Evolutionary conservation across 2,329 filamentous ascomycete species (phyloP), one percentile per base, ranked within the genome.

Genomic region (Fonsecaea multimorphosa): DNA sequence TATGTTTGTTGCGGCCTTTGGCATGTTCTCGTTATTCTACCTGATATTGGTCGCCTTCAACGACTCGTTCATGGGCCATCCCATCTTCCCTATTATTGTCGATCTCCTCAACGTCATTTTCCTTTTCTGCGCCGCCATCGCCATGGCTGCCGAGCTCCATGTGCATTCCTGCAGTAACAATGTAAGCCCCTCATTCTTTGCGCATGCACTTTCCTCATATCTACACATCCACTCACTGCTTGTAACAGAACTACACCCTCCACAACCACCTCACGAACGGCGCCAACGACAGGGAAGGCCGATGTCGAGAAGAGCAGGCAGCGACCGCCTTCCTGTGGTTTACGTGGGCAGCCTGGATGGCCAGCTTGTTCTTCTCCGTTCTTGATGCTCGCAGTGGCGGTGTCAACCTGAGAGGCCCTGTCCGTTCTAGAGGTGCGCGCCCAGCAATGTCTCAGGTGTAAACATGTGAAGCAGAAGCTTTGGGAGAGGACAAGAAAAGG

Each of bases 321-420:
- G 73, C 80, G 1, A 77, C 75, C 24, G 83, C 82, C 0, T 85
- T 85, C 76, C 75, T 84, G 56, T 85, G 82, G 82, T 83, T 85
- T 68, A 76, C 74, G 8, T 84, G 79, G 75, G 79, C 76, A 44
- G 72, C 78, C 4, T 85, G 79, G 66, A 74, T 79, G 51, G 76
- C 72, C 4, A 81, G 79, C 6, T 68, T 80, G 56, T 65, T 80
- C 60, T 70, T 82, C 59, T 82, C 79, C 1, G 61, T 77, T 65
- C 67, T 82, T 52, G 70, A 73, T 64, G 70, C 75, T 22, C 77
- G 78, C 55, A 71, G 75, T 7, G 64, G 74, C 6, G 73, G 72
- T 52, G 72, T 72, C 55, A 77, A 76, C 72, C 67, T 77, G 67
- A 76, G 77, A 55, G 72, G 74, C 56, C 72, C 75, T 59, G 70